Evolutionary conservation across 2,329 filamentous ascomycete genomes (phyloP).

Genomic region (Aspergillus sp.): DNA sequence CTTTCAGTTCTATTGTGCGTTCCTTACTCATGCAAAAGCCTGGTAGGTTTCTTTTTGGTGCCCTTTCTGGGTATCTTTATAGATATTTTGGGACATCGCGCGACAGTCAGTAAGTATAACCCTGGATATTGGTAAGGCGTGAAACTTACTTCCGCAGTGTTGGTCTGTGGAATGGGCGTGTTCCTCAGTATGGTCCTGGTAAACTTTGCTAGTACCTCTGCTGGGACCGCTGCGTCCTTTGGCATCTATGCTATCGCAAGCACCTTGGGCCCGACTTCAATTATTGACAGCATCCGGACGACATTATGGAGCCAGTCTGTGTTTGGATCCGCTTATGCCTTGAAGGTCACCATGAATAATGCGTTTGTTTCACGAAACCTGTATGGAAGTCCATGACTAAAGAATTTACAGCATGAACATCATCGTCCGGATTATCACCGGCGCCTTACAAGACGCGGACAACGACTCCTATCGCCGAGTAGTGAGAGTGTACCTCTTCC

Average conservation of each 20-base stretch:
- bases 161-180: slow-evolving; percentile 50
- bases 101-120: slow-evolving; percentile 40
- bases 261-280: slow-evolving; percentile 56
- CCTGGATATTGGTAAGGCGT: slow-evolving; percentile 20
- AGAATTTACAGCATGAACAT: slow-evolving; percentile 54
- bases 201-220: slow-evolving; percentile 49
- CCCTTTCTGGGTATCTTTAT: slow-evolving; percentile 57
- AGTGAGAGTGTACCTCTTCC: slow-evolving; percentile 55
- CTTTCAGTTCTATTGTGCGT: background rate
- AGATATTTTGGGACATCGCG: slow-evolving; percentile 55
- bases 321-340: slow-evolving; percentile 59
- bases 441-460: slow-evolving; percentile 59
- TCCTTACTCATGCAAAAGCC: background rate
- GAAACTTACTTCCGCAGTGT: slow-evolving; percentile 20
- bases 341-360: slow-evolving; percentile 64
- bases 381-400: background rate
- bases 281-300: slow-evolving; percentile 62
- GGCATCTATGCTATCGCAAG: slow-evolving; percentile 59
- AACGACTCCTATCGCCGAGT: slow-evolving; percentile 57
- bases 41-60: slow-evolving; percentile 54
- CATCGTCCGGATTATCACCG: slow-evolving; percentile 57
- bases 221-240: slow-evolving; percentile 59
- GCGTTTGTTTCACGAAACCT: slow-evolving; percentile 29
- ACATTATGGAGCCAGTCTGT: slow-evolving; percentile 60
- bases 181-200: slow-evolving; percentile 55